Conservation (phyloP, 306 rosid genomes). For the Casuarina cunninghamiana region DNA sequence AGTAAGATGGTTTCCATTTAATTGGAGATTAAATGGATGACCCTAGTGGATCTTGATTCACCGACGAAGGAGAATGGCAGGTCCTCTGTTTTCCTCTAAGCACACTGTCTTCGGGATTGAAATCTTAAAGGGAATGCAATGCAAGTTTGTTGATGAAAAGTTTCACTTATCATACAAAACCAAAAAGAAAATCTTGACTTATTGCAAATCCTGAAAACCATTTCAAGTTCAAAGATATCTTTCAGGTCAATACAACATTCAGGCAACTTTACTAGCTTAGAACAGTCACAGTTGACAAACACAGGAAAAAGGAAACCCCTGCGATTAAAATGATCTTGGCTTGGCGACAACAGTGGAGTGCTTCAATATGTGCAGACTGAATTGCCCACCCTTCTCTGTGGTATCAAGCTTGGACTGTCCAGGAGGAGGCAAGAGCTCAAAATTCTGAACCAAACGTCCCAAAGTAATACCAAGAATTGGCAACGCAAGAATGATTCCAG, state of each 20-base stretch:
- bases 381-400: constrained; percentile 85
- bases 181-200: background rate
- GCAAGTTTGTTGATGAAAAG: too few relatives aligned
- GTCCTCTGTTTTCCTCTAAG: too few relatives aligned
- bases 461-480: constrained; percentile 81
- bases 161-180: too few relatives aligned
- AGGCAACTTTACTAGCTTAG: constrained; percentile 11
- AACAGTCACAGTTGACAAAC: background rate
- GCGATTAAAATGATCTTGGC: constrained; percentile 42
- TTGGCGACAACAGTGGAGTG: constrained; percentile 83
- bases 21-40: too few relatives aligned
- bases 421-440: constrained; percentile 82
- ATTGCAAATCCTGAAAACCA: background rate
- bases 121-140: too few relatives aligned
- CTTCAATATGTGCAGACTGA: constrained; percentile 82
- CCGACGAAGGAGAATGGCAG: too few relatives aligned
- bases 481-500: constrained; percentile 81
- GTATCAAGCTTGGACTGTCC: constrained; percentile 73
- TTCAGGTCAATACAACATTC: constrained; percentile 11
- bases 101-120: too few relatives aligned
- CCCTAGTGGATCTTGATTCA: too few relatives aligned
- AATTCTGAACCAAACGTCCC: constrained; percentile 83
- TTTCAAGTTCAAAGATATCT: constrained; percentile 23
- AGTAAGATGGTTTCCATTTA: too few relatives aligned
- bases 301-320: background rate